A percentile compares a stretch with the other conserved stretches of the same genome.
These are phyloP conservation scores for Aspergillus sergii DNA, from an alignment of 2,329 filamentous ascomycete species.

Conservation along the genomic window DNA sequence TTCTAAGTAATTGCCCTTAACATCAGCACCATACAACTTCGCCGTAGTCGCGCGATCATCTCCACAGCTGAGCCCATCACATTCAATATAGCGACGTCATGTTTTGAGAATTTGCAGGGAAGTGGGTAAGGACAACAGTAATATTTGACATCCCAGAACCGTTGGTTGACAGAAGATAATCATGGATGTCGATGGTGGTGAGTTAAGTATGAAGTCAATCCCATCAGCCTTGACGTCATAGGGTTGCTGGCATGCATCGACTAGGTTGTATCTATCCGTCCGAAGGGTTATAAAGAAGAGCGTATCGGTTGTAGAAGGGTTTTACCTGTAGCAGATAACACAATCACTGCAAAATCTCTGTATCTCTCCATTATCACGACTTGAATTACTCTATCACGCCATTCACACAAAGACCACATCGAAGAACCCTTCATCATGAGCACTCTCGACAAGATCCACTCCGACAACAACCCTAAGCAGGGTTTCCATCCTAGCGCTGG, in stretches of 20 bases:
- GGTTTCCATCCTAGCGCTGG: constrained; percentile 9
- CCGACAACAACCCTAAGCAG: constrained; percentile 14
- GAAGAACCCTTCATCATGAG: constrained; percentile 3
- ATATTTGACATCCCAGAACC: neutral
- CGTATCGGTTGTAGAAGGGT: neutral
- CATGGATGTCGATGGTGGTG: neutral
- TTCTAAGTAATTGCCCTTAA: no score
- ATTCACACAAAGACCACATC: neutral
- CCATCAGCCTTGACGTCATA: constrained; percentile 6
- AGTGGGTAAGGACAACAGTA: no score
- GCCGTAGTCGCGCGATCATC: neutral
- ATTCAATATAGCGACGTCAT: neutral
- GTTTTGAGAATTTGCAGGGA: neutral
- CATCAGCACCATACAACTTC: no score
- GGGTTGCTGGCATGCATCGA: neutral
- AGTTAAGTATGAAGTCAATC: neutral
- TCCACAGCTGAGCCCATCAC: neutral
- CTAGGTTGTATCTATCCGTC: neutral
- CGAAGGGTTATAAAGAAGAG: neutral
- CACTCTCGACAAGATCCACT: constrained; percentile 10
- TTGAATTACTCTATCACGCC: neutral
- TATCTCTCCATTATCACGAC: neutral
- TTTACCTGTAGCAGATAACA: neutral
- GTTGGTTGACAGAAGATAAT: neutral
- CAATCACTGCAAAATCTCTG: neutral